phyloP scores from a whole-genome alignment of 495 filamentous ascomycete genomes.

The Aspergillus leporis region DNA sequence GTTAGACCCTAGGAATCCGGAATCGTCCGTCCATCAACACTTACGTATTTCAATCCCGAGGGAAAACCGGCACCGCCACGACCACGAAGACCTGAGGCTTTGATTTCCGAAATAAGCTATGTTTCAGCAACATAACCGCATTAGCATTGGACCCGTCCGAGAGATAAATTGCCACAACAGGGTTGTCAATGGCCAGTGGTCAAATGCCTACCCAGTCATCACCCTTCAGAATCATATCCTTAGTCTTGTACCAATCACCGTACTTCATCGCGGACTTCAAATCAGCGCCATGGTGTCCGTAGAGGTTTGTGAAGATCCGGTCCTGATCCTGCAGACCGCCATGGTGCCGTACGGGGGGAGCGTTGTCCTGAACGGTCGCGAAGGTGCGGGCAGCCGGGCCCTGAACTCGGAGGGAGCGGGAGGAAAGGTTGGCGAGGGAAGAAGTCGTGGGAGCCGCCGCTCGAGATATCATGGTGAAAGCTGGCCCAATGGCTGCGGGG shows the following conservation, averaged over 20 bases:
- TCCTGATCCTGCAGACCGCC: conserved; percentile 93
- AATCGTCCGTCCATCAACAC: conserved; percentile 21
- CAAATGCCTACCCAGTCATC: conserved; percentile 79
- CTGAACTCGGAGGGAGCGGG: conserved; percentile 56
- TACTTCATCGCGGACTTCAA: conserved; percentile 95
- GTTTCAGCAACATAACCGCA: conserved; percentile 8
- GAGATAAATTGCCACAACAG: conserved; percentile 9
- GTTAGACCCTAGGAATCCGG: conserved; percentile 6
- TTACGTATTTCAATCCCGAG: conserved; percentile 97
- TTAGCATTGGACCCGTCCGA: conserved; percentile 24
- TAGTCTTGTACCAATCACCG: conserved; percentile 99
- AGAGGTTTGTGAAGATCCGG: conserved; percentile 98
- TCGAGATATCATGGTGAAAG: conserved; percentile 53
- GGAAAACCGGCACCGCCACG: conserved; percentile 98
- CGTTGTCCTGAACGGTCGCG: conserved; percentile 85
- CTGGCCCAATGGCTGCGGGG: conserved; percentile 31
- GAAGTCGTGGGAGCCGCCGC: conserved; percentile 49
- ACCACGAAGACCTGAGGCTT: conserved; percentile 91
- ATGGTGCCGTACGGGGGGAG: conserved; percentile 69
- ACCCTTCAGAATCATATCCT: conserved; percentile 95
- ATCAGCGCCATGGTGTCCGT: conserved; percentile 86
- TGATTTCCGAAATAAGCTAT: conserved; percentile 92
- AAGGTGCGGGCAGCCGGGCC: conserved; percentile 62
- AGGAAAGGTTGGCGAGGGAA: conserved; percentile 53
- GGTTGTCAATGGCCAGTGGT: neutral